Conservation (phyloP, 2,329 filamentous ascomycete genomes). For the Pseudogymnoascus sp. region DNA sequence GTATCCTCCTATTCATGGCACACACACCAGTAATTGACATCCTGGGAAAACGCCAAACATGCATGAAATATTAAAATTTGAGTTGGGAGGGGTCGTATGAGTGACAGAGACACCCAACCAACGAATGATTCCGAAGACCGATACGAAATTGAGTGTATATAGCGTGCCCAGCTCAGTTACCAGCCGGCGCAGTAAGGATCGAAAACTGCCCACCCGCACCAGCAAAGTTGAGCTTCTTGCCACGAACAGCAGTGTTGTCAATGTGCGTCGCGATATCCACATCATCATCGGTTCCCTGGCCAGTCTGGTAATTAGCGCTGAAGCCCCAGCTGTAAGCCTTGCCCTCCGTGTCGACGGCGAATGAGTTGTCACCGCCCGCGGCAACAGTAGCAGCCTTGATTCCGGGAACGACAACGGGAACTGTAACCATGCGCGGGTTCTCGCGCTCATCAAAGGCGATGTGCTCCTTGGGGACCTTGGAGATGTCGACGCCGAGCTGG, state of each 20-base stretch:
- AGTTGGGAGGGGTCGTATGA: neutral
- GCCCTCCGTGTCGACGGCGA: conserved; percentile 61
- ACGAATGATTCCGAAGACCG: neutral
- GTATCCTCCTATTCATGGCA: neutral
- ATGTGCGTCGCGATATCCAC: conserved; percentile 69
- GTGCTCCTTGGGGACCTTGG: conserved; percentile 47
- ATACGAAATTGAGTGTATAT: neutral
- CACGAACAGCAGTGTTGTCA: conserved; percentile 74
- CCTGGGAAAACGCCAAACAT: conserved; percentile 7
- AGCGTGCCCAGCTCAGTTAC: neutral
- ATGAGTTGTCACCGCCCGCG: conserved; percentile 63
- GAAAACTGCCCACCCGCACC: conserved; percentile 84
- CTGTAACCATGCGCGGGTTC: conserved; percentile 61
- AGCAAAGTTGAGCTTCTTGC: conserved; percentile 66
- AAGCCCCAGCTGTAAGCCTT: conserved; percentile 75
- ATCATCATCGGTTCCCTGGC: conserved; percentile 70
- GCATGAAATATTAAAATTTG: neutral
- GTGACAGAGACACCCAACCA: neutral
- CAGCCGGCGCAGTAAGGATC: conserved; percentile 42
- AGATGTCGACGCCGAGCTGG: conserved; percentile 48
- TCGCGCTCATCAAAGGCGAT: conserved; percentile 56
- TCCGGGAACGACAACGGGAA: conserved; percentile 51
- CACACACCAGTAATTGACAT: neutral
- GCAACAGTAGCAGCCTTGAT: conserved; percentile 50
- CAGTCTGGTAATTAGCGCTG: conserved; percentile 71